A percentile compares a stretch with the other conserved stretches of the same genome.
These are phyloP conservation scores for Escovopsis sp. DNA, from an alignment of 2,329 filamentous ascomycete species.

Conservation along the genomic window DNA sequence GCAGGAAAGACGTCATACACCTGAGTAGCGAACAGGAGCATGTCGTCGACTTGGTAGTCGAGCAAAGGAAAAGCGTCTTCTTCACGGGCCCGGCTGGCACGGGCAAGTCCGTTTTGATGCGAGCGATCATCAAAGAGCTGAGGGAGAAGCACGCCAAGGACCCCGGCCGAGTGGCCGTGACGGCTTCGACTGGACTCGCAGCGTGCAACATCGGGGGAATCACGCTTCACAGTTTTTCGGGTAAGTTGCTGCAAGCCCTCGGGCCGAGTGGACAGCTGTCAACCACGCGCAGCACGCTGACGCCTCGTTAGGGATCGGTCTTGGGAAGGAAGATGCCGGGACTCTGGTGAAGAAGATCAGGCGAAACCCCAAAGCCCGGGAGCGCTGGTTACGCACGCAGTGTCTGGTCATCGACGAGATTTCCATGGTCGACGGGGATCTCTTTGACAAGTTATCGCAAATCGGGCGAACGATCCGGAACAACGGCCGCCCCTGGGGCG, in stretches of 20 bases:
- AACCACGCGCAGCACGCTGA: not conserved
- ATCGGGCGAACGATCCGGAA: conserved; percentile 77
- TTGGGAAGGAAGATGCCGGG: conserved; percentile 76
- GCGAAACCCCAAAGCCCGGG: conserved; percentile 73
- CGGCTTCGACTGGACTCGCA: conserved; percentile 87
- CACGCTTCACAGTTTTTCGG: conserved; percentile 89
- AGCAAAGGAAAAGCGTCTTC: conserved; percentile 77
- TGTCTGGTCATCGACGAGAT: conserved; percentile 87
- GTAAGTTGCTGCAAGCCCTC: conserved; percentile 21
- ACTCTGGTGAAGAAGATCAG: conserved; percentile 83
- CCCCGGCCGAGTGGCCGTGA: conserved; percentile 77
- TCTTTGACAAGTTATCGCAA: conserved; percentile 90
- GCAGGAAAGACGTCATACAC: conserved; percentile 41
- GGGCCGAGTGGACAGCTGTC: not conserved
- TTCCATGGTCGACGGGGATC: conserved; percentile 94
- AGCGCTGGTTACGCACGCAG: conserved; percentile 78
- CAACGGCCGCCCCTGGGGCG: conserved; percentile 85
- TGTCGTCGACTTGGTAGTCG: conserved; percentile 69
- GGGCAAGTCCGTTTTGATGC: conserved; percentile 91
- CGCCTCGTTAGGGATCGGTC: conserved; percentile 45
- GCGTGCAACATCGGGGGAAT: conserved; percentile 95
- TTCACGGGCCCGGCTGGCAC: conserved; percentile 96
- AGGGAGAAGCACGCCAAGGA: conserved; percentile 63
- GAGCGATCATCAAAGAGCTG: conserved; percentile 72
- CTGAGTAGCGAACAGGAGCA: conserved; percentile 77